Percentiles rank a stretch among this genome's conserved stretches.
These are phyloP conservation scores for Candida nemodendra DNA, from an alignment of 805 yeast species.

Conservation along the genomic window DNA sequence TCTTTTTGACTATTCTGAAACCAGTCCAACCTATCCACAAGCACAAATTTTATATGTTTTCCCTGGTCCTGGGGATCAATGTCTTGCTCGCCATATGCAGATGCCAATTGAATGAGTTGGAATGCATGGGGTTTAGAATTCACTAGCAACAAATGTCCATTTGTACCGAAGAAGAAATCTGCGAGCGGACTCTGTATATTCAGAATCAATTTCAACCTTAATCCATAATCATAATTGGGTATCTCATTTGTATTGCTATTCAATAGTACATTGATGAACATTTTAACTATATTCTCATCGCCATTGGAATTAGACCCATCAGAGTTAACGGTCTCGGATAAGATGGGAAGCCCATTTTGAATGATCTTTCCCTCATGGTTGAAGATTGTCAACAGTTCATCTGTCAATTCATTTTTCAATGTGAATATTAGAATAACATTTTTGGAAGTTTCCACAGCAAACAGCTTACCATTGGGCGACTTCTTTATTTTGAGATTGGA, in stretches of 20 bases:
- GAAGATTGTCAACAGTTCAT: constrained; percentile 33
- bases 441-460: constrained; percentile 41
- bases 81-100: constrained; percentile 10
- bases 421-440: constrained; percentile 45
- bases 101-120: constrained; percentile 30
- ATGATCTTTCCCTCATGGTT: constrained; percentile 29
- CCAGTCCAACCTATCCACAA: constrained; percentile 35
- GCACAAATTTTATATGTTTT: constrained; percentile 28
- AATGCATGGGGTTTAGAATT: constrained; percentile 35
- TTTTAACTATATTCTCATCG: constrained; percentile 21
- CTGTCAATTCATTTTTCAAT: constrained; percentile 28
- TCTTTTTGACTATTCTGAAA: constrained; percentile 19
- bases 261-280: constrained; percentile 28
- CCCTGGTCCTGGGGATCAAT: constrained; percentile 23
- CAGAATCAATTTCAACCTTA: constrained; percentile 34
- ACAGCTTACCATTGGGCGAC: constrained; percentile 35
- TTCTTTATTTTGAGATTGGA: constrained; percentile 38
- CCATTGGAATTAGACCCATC: constrained; percentile 9
- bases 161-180: constrained; percentile 28
- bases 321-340: constrained; percentile 10
- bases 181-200: constrained; percentile 33
- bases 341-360: constrained; percentile 35
- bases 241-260: constrained; percentile 21
- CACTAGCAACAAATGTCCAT: constrained; percentile 28
- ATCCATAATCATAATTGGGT: constrained; percentile 33